These are phyloP conservation scores for Solanum chilense DNA, from an alignment of 257 asterid genomes.

Conservation along the genomic window DNA sequence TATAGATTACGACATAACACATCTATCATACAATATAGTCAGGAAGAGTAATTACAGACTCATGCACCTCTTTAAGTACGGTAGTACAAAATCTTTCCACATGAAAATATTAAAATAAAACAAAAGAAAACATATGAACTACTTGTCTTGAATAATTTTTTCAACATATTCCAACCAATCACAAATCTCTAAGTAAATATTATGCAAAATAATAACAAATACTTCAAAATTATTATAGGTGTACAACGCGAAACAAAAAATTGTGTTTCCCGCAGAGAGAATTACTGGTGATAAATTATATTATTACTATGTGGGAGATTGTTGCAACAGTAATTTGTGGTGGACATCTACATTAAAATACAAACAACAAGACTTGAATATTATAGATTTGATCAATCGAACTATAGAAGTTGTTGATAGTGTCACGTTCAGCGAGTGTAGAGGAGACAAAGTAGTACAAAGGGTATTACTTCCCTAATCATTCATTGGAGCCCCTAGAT, in stretches of 20 bases:
- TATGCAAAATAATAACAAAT: too few relatives aligned
- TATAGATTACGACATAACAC: too few relatives aligned
- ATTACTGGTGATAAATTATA: background rate
- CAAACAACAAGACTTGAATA: background rate
- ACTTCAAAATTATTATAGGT: background rate
- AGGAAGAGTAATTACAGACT: too few relatives aligned
- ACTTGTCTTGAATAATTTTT: too few relatives aligned
- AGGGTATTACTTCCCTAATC: background rate
- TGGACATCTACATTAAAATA: background rate
- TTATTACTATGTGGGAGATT: background rate
- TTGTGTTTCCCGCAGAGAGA: background rate
- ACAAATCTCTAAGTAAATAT: too few relatives aligned
- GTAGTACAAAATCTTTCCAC: too few relatives aligned
- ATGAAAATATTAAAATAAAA: too few relatives aligned
- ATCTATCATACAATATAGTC: too few relatives aligned
- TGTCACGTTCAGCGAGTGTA: background rate
- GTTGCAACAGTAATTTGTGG: background rate
- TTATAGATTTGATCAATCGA: background rate
- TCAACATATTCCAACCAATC: too few relatives aligned
- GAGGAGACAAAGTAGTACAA: background rate
- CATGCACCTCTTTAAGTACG: too few relatives aligned
- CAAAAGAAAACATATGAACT: too few relatives aligned
- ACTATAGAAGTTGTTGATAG: background rate
- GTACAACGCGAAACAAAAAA: background rate
- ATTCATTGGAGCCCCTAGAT: background rate